Conservation (phyloP, 495 filamentous ascomycete species). For the Penicillium simplicissimum region DNA sequence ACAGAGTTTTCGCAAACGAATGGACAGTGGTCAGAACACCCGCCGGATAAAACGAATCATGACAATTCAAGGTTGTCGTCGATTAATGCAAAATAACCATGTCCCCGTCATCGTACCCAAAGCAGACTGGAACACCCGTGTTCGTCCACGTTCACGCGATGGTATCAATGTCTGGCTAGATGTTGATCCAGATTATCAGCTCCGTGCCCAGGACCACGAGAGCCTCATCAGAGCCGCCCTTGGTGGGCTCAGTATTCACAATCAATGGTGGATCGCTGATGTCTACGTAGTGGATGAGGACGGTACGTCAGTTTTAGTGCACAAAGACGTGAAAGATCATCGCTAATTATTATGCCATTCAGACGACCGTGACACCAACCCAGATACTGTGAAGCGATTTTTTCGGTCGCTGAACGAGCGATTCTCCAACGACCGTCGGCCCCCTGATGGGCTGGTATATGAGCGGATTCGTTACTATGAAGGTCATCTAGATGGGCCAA, state of each 20-base stretch:
- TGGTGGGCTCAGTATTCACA: neutral
- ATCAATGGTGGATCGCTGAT: constrained; percentile 21
- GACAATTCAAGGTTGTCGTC: neutral
- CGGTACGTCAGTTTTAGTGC: neutral
- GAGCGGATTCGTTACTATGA: constrained; percentile 17
- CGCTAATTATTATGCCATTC: neutral
- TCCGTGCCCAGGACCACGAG: constrained; percentile 13
- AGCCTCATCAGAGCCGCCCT: constrained; percentile 14
- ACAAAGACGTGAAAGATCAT: neutral
- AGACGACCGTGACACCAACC: neutral
- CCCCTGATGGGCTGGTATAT: constrained; percentile 17
- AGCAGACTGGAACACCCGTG: neutral
- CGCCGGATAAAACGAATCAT: neutral
- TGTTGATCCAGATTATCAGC: neutral
- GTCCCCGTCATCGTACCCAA: neutral
- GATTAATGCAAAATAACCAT: neutral
- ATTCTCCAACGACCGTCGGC: constrained; percentile 13
- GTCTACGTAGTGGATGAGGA: constrained; percentile 12
- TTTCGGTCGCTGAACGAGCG: constrained; percentile 12
- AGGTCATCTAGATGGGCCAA: too few species aligned
- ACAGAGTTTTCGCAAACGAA: neutral
- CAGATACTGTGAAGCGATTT: constrained; percentile 4
- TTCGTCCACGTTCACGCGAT: neutral
- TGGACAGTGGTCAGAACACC: neutral
- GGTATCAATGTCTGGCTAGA: neutral